Conservation (phyloP, 75 land plant genomes). For the Pseudotsuga menziesii region DNA sequence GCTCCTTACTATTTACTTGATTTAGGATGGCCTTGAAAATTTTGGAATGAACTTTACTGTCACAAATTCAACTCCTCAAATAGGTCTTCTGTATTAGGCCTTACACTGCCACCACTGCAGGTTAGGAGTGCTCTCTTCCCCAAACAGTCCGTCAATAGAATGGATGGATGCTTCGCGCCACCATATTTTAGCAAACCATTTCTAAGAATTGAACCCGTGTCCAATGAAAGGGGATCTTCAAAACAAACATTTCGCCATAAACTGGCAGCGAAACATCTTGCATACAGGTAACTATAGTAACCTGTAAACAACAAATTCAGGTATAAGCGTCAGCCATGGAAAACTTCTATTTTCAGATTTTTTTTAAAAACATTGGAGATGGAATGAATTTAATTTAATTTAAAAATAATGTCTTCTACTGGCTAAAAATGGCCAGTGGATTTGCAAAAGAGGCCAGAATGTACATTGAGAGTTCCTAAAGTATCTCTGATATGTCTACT, state of each 20-base stretch:
- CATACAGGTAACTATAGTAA: slow-evolving; percentile 93
- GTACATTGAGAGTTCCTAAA: too few species aligned
- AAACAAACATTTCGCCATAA: slow-evolving; percentile 74
- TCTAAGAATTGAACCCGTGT: slow-evolving; percentile 65
- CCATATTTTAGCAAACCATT: slow-evolving; percentile 72
- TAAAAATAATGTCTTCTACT: neutral
- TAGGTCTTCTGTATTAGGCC: slow-evolving; percentile 45
- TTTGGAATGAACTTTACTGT: neutral
- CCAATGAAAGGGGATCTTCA: slow-evolving; percentile 70
- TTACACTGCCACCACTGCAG: slow-evolving; percentile 43
- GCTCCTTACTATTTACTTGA: too few species aligned
- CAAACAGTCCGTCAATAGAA: slow-evolving; percentile 39
- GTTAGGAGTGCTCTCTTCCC: slow-evolving; percentile 41
- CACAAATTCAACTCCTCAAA: slow-evolving; percentile 45
- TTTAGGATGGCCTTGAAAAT: too few species aligned
- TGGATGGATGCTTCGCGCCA: slow-evolving; percentile 77
- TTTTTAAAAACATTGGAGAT: neutral
- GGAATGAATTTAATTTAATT: neutral
- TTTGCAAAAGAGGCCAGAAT: too few species aligned
- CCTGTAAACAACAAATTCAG: slow-evolving; percentile 34
- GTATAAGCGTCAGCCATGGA: neutral
- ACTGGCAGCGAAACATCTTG: slow-evolving; percentile 86
- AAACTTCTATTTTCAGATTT: neutral
- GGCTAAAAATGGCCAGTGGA: neutral
- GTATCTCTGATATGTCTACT: neutral